Conservation (phyloP, 805 yeast species). For the Alloascoidea hylecoeti region DNA sequence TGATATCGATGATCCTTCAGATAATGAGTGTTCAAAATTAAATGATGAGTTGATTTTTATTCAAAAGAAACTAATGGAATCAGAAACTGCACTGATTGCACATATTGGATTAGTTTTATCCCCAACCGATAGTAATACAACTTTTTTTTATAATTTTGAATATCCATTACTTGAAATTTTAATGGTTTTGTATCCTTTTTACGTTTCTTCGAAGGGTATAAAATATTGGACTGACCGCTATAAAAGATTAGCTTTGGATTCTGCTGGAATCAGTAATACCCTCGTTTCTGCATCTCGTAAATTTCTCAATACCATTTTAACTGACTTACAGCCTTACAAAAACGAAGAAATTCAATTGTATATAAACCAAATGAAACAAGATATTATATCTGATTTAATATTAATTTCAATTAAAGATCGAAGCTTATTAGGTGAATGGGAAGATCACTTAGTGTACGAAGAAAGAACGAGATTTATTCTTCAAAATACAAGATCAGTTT, state of each 20-base stretch:
- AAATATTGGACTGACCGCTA: not conserved
- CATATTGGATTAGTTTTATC: too few relatives aligned
- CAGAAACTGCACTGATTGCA: too few relatives aligned
- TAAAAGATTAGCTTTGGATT: not conserved
- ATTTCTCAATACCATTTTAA: not conserved
- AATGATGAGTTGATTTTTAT: too few relatives aligned
- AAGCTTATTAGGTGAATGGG: not conserved
- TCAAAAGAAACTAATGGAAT: too few relatives aligned
- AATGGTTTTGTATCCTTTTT: not conserved
- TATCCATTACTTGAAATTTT: not conserved
- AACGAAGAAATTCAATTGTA: too few relatives aligned
- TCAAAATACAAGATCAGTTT: slow-evolving; percentile 18
- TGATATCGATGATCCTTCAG: too few relatives aligned
- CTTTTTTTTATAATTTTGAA: too few relatives aligned
- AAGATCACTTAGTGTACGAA: slow-evolving; percentile 12
- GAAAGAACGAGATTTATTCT: slow-evolving; percentile 27
- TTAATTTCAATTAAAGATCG: not conserved
- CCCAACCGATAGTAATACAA: too few relatives aligned
- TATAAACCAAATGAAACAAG: too few relatives aligned
- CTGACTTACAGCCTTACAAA: not conserved
- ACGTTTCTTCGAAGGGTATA: not conserved
- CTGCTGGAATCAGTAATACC: not conserved
- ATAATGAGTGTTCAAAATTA: too few relatives aligned
- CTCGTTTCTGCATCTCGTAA: not conserved
- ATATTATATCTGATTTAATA: slow-evolving; percentile 1